These are phyloP conservation scores for Crepidotus variabilis DNA, from an alignment of 768 basidiomycete species.

Conservation along the genomic window DNA sequence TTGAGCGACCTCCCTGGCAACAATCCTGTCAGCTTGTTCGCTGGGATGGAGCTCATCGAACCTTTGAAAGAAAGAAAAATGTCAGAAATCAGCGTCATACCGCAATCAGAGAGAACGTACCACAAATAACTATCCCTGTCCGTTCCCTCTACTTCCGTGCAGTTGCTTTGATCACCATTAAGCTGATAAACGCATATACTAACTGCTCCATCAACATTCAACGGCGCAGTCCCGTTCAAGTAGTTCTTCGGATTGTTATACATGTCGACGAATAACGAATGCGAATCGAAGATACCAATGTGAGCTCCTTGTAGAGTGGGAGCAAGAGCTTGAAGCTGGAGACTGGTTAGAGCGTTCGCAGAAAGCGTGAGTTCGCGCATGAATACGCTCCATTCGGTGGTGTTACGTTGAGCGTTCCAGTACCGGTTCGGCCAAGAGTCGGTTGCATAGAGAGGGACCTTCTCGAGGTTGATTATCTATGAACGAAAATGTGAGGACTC, in stretches of 20 bases:
- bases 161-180: slow-evolving; percentile 18
- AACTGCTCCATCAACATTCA: slow-evolving; percentile 53
- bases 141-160: slow-evolving; percentile 36
- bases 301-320: slow-evolving; percentile 49
- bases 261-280: slow-evolving; percentile 59
- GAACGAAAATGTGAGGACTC: no score
- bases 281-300: slow-evolving; percentile 61
- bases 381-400: slow-evolving; percentile 53
- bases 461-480: slow-evolving; percentile 26
- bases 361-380: slow-evolving; percentile 45
- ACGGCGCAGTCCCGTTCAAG: slow-evolving; percentile 60
- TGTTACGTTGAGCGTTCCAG: slow-evolving; percentile 48
- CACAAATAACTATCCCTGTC: slow-evolving; percentile 59
- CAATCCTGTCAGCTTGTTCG: slow-evolving; percentile 51
- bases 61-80: slow-evolving; percentile 20
- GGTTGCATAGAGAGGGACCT: slow-evolving; percentile 41
- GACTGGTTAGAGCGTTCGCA: slow-evolving; percentile 37
- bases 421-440: slow-evolving; percentile 46
- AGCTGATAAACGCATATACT: slow-evolving; percentile 35
- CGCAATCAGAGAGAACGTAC: slow-evolving; percentile 27
- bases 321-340: slow-evolving; percentile 47
- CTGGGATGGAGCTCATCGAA: slow-evolving; percentile 60
- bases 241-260: slow-evolving; percentile 45
- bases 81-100: slow-evolving; percentile 1
- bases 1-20: slow-evolving; percentile 48